phyloP scores from a whole-genome alignment of 2,329 filamentous ascomycete species.

The Dactylellina cionopaga region DNA sequence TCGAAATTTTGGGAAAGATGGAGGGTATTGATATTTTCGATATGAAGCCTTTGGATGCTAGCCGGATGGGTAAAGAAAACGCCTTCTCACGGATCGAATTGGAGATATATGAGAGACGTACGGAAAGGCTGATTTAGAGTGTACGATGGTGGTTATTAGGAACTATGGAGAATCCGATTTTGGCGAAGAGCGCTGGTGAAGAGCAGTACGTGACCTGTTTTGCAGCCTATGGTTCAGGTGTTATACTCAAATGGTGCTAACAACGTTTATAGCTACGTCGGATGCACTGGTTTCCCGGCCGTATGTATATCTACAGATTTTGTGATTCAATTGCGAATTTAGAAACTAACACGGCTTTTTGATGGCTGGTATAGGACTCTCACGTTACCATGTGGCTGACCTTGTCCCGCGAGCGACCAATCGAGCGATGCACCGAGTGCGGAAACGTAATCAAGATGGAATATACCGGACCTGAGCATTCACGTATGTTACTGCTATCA shows the following conservation, averaged over 20 bases:
- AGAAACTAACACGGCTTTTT: too few species aligned
- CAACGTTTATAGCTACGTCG: constrained; percentile 60
- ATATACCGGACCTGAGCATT: constrained; percentile 85
- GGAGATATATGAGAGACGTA: constrained; percentile 4
- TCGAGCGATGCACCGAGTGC: constrained; percentile 96
- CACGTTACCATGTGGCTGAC: constrained; percentile 91
- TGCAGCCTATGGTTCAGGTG: not conserved
- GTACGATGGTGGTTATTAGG: constrained; percentile 66
- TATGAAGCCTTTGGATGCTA: constrained; percentile 94
- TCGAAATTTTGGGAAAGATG: constrained; percentile 99
- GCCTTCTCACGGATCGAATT: too few species aligned
- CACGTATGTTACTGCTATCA: constrained; percentile 67
- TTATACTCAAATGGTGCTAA: not conserved
- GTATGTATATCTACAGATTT: constrained; percentile 44
- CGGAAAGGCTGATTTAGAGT: not conserved
- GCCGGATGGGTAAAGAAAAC: constrained; percentile 77
- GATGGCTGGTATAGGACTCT: constrained; percentile 71
- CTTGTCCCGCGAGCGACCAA: constrained; percentile 85
- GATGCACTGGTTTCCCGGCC: constrained; percentile 92
- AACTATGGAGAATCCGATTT: constrained; percentile 88
- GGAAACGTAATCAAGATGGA: constrained; percentile 98
- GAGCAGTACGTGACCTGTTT: constrained; percentile 81
- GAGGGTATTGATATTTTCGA: constrained; percentile 98
- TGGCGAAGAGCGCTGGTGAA: constrained; percentile 88
- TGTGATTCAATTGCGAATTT: not conserved